Conservation (phyloP, 164 flowering plant species). For the Liquidambar formosana region DNA sequence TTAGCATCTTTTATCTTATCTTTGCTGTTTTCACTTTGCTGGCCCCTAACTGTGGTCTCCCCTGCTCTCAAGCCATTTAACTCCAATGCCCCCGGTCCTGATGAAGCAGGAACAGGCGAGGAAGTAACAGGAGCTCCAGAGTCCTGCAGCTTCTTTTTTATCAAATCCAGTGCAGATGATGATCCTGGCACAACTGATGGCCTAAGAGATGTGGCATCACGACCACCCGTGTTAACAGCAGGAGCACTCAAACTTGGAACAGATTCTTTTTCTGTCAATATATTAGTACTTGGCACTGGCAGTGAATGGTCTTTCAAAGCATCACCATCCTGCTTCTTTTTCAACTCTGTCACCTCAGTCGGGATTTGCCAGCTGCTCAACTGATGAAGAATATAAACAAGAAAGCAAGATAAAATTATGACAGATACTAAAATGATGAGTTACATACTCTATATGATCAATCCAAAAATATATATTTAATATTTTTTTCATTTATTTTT, state of each 20-base stretch:
- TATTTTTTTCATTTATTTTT: too few species aligned
- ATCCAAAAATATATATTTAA: too few species aligned
- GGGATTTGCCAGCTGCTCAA: slow-evolving; percentile 98
- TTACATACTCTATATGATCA: too few species aligned
- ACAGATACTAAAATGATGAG: too few species aligned
- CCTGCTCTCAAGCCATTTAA: slow-evolving; percentile 58
- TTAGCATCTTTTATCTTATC: slow-evolving; percentile 71
- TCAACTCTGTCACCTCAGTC: slow-evolving; percentile 68
- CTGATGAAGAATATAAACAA: slow-evolving; percentile 37
- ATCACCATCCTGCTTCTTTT: slow-evolving; percentile 64
- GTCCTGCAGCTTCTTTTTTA: slow-evolving; percentile 94
- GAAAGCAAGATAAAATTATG: background rate
- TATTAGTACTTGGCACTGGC: slow-evolving; percentile 36
- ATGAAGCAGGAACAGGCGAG: slow-evolving; percentile 42
- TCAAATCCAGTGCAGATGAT: slow-evolving; percentile 89
- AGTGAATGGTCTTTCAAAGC: slow-evolving; percentile 31
- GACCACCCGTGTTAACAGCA: slow-evolving; percentile 79
- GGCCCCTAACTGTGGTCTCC: slow-evolving; percentile 54
- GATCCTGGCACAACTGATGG: slow-evolving; percentile 43
- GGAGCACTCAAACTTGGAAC: slow-evolving; percentile 67
- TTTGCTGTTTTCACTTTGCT: slow-evolving; percentile 62
- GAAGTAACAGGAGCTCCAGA: slow-evolving; percentile 67
- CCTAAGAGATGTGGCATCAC: slow-evolving; percentile 76
- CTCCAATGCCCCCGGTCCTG: slow-evolving; percentile 41
- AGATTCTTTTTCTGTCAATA: slow-evolving; percentile 50